Conservation (phyloP, 805 yeast genomes). For the Teunomyces barrocoloradensis region DNA sequence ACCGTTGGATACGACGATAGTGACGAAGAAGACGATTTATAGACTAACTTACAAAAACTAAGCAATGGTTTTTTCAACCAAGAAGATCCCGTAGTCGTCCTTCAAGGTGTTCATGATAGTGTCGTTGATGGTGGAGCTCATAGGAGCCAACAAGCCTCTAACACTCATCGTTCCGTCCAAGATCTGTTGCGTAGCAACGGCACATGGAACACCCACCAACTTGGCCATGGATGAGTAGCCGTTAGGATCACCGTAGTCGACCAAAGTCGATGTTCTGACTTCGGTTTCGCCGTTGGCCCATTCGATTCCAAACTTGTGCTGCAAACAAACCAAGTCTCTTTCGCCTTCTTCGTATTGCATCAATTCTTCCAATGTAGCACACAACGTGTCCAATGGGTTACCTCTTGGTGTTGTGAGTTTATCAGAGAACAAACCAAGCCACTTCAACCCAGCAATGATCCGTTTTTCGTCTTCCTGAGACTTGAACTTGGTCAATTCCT, state of each 20-base stretch:
- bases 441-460: slow-evolving; percentile 82
- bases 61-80: slow-evolving; percentile 58
- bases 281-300: slow-evolving; percentile 92
- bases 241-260: slow-evolving; percentile 84
- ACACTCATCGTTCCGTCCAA: slow-evolving; percentile 73
- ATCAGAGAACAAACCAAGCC: slow-evolving; percentile 91
- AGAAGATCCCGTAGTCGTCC: slow-evolving; percentile 82
- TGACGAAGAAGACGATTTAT: slow-evolving; percentile 42
- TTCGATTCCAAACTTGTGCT: slow-evolving; percentile 96
- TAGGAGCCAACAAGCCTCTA: slow-evolving; percentile 92
- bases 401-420: slow-evolving; percentile 80
- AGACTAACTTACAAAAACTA: background rate
- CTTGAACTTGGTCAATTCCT: slow-evolving; percentile 76
- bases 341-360: slow-evolving; percentile 96
- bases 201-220: slow-evolving; percentile 97
- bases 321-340: slow-evolving; percentile 91
- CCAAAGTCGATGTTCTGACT: slow-evolving; percentile 91
- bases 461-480: slow-evolving; percentile 79
- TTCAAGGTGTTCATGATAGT: slow-evolving; percentile 90
- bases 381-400: slow-evolving; percentile 91
- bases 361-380: slow-evolving; percentile 92
- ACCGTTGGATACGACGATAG: slow-evolving; percentile 48
- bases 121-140: slow-evolving; percentile 83
- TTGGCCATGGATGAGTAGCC: slow-evolving; percentile 98
- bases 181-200: slow-evolving; percentile 87